Conservation (phyloP, 305 asterid species). For the Fraxinus greggii region DNA sequence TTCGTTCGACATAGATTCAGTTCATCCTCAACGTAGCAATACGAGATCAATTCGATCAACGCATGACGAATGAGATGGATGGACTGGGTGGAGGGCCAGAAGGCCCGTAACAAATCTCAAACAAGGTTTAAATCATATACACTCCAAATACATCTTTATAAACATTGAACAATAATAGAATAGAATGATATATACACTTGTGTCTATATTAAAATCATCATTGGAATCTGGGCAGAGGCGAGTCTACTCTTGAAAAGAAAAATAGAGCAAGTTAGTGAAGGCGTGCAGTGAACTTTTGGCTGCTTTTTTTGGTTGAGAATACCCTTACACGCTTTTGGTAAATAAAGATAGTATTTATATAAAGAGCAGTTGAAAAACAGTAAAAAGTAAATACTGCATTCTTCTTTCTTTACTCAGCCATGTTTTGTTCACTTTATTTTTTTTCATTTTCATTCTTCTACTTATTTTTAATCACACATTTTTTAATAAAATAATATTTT, state of each 20-base stretch:
- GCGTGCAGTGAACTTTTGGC: constrained; percentile 1
- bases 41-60: no score
- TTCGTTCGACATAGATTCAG: no score
- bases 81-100: no score
- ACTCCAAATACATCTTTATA: background rate
- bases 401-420: background rate
- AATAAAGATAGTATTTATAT: background rate
- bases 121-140: background rate
- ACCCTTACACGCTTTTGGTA: constrained; percentile 1
- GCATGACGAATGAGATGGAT: no score
- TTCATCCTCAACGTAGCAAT: no score
- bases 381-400: constrained; percentile 4
- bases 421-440: no score
- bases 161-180: background rate
- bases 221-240: background rate
- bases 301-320: constrained; percentile 6
- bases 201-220: background rate
- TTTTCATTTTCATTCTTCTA: no score
- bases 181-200: background rate
- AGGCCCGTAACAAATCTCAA: no score
- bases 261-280: background rate
- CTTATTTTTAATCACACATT: no score
- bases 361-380: background rate
- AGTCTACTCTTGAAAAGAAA: background rate
- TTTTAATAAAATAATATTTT: no score